Evolutionary conservation across 495 filamentous ascomycete species (phyloP).

Genomic region (Penicillium pulvis): DNA sequence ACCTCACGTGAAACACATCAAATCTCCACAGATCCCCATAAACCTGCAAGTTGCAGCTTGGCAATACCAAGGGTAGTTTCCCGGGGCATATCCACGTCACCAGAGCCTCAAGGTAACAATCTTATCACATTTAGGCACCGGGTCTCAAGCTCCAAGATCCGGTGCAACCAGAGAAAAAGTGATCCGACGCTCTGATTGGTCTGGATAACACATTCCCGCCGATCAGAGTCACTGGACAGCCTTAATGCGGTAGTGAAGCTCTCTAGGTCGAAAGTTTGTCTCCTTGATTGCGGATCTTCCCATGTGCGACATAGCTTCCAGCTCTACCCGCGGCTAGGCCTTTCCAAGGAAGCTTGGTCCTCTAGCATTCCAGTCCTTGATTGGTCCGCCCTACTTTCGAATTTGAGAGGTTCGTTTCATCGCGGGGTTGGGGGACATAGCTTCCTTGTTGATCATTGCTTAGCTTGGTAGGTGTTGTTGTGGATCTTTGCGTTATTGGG

Average conservation of each 20-base stretch:
- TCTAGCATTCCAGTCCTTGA: not conserved
- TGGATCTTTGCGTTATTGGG: not conserved
- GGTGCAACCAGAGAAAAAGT: slow-evolving; percentile 1
- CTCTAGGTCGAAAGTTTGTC: not conserved
- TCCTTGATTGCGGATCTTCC: not conserved
- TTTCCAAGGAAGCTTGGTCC: not conserved
- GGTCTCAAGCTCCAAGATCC: not conserved
- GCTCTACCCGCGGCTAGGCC: not conserved
- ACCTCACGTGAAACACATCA: no score
- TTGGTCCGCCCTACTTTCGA: not conserved
- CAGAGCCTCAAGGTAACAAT: not conserved
- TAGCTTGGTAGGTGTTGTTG: not conserved
- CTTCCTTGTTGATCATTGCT: not conserved
- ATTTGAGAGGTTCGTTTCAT: not conserved
- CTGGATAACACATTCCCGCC: not conserved
- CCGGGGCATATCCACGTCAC: slow-evolving; percentile 1
- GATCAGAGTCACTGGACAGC: slow-evolving; percentile 1
- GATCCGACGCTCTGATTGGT: not conserved
- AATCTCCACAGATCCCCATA: not conserved
- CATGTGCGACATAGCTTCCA: not conserved
- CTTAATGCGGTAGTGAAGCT: slow-evolving; percentile 1
- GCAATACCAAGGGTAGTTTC: not conserved
- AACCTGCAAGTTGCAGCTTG: not conserved
- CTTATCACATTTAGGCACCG: slow-evolving; percentile 1
- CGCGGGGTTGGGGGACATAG: not conserved